Percentiles rank a stretch among this genome's conserved stretches.
These are phyloP conservation scores for Colletotrichum karsti DNA, from an alignment of 2,329 filamentous ascomycete species.

Conservation along the genomic window DNA sequence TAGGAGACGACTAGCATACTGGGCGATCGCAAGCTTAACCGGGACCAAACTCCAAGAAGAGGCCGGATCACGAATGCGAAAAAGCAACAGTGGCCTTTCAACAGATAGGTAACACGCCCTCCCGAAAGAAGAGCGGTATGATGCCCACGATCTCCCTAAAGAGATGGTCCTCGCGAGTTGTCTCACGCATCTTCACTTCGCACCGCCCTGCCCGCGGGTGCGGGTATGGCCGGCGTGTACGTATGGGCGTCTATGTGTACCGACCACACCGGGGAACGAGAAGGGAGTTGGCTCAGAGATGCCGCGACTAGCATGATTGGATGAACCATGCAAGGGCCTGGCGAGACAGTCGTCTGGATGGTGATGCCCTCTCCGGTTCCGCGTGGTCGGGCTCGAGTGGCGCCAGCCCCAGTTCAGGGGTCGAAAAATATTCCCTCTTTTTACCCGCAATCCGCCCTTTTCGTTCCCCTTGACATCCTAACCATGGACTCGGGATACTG, in stretches of 20 bases:
- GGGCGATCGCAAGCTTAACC: not conserved
- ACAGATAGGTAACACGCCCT: not conserved
- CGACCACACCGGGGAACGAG: constrained; percentile 5
- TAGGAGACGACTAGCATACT: not conserved
- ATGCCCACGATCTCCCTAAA: not conserved
- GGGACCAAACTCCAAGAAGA: not conserved
- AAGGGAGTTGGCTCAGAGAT: constrained; percentile 12
- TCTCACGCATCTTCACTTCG: constrained; percentile 7
- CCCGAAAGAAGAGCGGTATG: not conserved
- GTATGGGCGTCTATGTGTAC: constrained; percentile 1
- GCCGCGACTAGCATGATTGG: not conserved
- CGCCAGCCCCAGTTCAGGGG: not conserved
- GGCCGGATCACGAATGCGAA: not conserved
- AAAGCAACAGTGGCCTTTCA: not conserved
- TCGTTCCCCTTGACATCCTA: not conserved
- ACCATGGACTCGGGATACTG: not conserved
- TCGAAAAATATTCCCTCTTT: constrained; percentile 7
- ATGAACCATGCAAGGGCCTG: constrained; percentile 10
- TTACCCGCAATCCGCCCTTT: not conserved
- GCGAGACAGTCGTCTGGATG: not conserved
- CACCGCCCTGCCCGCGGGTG: no score
- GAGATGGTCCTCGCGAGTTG: constrained; percentile 6
- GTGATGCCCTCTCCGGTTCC: constrained; percentile 15
- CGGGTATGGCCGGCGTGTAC: not conserved
- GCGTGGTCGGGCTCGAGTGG: constrained; percentile 23